Evolutionary conservation across 306 rosid genomes (phyloP).

Genomic region (Sophora flavescens): DNA sequence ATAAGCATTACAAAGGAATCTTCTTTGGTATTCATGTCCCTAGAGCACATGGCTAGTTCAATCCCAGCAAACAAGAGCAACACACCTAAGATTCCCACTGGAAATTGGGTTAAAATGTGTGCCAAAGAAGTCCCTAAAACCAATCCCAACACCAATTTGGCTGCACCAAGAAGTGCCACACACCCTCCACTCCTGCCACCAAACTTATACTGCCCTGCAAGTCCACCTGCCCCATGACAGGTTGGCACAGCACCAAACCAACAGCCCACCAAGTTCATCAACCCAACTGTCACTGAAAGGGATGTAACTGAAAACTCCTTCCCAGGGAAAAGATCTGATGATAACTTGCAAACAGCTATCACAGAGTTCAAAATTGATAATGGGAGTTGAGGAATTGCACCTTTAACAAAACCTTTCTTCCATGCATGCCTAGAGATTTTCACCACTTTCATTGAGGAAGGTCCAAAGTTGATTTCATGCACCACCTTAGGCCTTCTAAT

Average conservation of each 20-base stretch:
- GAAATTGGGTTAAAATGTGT: constrained; percentile 51
- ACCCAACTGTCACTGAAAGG: constrained; percentile 66
- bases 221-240: constrained; percentile 76
- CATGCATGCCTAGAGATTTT: constrained; percentile 53
- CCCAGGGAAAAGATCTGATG: constrained; percentile 66
- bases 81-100: constrained; percentile 66
- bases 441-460: constrained; percentile 50
- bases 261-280: constrained; percentile 68
- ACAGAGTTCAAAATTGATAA: constrained; percentile 63
- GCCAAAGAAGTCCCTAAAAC: constrained; percentile 58
- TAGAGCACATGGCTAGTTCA: constrained; percentile 57
- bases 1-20: constrained; percentile 47
- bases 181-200: constrained; percentile 77
- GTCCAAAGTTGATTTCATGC: constrained; percentile 45
- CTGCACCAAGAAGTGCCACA: constrained; percentile 63
- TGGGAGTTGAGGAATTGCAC: constrained; percentile 66
- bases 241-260: constrained; percentile 76
- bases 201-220: constrained; percentile 53
- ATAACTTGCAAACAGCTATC: constrained; percentile 60
- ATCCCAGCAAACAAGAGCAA: constrained; percentile 53
- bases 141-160: constrained; percentile 55
- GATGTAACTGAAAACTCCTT: constrained; percentile 58
- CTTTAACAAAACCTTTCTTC: constrained; percentile 62
- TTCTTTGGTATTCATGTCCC: constrained; percentile 56
- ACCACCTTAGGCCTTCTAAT: constrained; percentile 44